Percentiles rank a stretch among this genome's conserved stretches.
These are phyloP conservation scores for Pythium guiyangense DNA, from an alignment of 352 stramenopile genomes.

Conservation along the genomic window DNA sequence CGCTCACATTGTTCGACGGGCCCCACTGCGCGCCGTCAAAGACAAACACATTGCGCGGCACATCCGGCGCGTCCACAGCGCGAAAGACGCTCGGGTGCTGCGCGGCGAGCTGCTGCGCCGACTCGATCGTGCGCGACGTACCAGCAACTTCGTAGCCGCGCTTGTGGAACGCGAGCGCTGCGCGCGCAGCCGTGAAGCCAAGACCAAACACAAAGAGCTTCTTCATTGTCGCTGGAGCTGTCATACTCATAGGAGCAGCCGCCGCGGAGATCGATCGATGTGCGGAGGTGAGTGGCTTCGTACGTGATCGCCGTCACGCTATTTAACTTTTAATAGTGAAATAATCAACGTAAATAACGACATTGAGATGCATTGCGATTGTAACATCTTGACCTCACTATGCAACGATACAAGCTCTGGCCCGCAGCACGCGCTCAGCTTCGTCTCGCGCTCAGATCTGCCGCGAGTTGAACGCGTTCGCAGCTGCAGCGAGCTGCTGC, in stretches of 20 bases:
- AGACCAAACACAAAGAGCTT: constrained; percentile 89
- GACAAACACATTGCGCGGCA: constrained; percentile 60
- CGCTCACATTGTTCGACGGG: constrained; percentile 21
- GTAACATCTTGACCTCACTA: background rate
- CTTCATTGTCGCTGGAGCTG: constrained; percentile 5
- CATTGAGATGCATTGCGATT: no score
- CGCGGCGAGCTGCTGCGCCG: constrained; percentile 31
- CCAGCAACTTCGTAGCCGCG: constrained; percentile 66
- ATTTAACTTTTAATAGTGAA: no score
- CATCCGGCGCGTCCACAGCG: constrained; percentile 2
- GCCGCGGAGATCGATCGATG: background rate
- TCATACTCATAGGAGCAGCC: no score
- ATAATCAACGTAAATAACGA: background rate
- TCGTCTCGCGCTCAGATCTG: background rate
- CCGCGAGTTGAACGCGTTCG: background rate
- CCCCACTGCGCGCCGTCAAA: constrained; percentile 71
- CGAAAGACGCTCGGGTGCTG: constrained; percentile 40
- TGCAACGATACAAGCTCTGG: background rate
- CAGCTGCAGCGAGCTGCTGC: background rate
- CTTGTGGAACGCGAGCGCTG: constrained; percentile 58
- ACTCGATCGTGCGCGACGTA: constrained; percentile 59
- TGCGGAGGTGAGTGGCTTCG: no score
- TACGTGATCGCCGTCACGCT: no score
- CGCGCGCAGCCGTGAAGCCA: constrained; percentile 75
- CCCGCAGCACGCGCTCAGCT: no score